phyloP scores from a whole-genome alignment of 2,329 filamentous ascomycete species.

The Colletotrichum godetiae region DNA sequence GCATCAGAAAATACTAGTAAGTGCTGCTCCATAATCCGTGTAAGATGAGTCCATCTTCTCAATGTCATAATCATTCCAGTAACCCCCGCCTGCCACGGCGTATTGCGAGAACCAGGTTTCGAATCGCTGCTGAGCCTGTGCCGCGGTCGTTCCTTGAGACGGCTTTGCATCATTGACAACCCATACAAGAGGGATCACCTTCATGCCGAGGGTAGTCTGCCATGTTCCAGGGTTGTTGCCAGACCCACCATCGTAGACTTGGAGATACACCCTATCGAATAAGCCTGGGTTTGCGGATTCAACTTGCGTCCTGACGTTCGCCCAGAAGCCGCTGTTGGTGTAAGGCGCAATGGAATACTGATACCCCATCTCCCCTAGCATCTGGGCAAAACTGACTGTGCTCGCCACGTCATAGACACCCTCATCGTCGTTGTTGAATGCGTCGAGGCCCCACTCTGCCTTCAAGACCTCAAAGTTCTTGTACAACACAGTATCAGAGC shows the following conservation, averaged over 20 bases:
- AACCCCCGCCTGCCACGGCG: conserved; percentile 51
- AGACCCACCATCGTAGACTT: conserved; percentile 58
- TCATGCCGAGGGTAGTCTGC: conserved; percentile 50
- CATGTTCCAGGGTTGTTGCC: conserved; percentile 52
- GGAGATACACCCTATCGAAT: conserved; percentile 54
- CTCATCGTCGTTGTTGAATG: conserved; percentile 60
- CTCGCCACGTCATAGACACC: conserved; percentile 53
- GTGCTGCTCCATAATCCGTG: conserved; percentile 43
- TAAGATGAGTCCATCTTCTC: conserved; percentile 56
- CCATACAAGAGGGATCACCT: conserved; percentile 57
- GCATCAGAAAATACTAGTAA: conserved; percentile 40
- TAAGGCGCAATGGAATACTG: conserved; percentile 57
- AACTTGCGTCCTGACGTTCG: conserved; percentile 42
- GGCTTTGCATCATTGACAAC: conserved; percentile 60
- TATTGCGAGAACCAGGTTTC: conserved; percentile 44
- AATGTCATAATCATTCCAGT: conserved; percentile 60
- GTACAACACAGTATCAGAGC: conserved; percentile 47
- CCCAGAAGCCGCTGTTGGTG: conserved; percentile 53
- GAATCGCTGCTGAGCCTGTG: conserved; percentile 50
- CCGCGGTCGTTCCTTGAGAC: conserved; percentile 48
- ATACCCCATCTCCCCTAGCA: conserved; percentile 54
- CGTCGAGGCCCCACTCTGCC: conserved; percentile 55
- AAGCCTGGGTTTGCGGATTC: conserved; percentile 44
- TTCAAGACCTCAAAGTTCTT: conserved; percentile 54
- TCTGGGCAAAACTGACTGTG: conserved; percentile 54